Base-by-base conservation (phyloP, 108 stramenopile genomes). In the Cyclotella atomus region DNA sequence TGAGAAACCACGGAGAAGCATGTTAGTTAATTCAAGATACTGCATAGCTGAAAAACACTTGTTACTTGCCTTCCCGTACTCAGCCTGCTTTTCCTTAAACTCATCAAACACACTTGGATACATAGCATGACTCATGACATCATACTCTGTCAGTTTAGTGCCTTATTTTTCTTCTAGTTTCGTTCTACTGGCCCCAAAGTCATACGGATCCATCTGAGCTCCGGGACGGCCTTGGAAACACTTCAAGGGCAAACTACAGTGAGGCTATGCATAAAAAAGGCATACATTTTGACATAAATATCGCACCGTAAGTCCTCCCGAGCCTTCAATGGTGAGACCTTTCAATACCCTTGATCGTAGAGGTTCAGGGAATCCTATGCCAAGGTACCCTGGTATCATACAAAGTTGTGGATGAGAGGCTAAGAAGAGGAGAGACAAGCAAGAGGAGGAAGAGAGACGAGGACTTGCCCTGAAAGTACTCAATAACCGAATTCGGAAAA, bases 361-460 rank as follows among this genome's bases (percentile, higher is more conserved):
- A 23, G 96, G 96, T 72, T 99, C 98, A 6, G 98, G 98, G 85
- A 99, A 99, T 25, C 98, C 98, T 67, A 96, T 93, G 3, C 96
- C 96, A 16, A 97, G 85, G 27, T 83, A 89, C n/a, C 38, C 38
- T 41, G 38, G 38, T 41, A 12, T 7, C 38, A 41, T 12, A 9
- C 38, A 7, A 41, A 41, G n/a, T n/a, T n/a, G n/a, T n/a, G n/a
- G n/a, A n/a, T n/a, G n/a, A n/a, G n/a, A n/a, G n/a, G n/a, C n/a
- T n/a, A n/a, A n/a, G n/a, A n/a, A n/a, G n/a, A n/a, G n/a, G n/a
- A n/a, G n/a, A n/a, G n/a, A n/a, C n/a, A n/a, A n/a, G n/a, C n/a
- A n/a, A n/a, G n/a, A n/a, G n/a, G n/a, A n/a, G n/a, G n/a, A n/a
- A n/a, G n/a, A n/a, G n/a, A n/a, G n/a, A n/a, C n/a, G n/a, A n/a